phyloP scores from a whole-genome alignment of 768 basidiomycete species.

The Saitozyma sp. region DNA sequence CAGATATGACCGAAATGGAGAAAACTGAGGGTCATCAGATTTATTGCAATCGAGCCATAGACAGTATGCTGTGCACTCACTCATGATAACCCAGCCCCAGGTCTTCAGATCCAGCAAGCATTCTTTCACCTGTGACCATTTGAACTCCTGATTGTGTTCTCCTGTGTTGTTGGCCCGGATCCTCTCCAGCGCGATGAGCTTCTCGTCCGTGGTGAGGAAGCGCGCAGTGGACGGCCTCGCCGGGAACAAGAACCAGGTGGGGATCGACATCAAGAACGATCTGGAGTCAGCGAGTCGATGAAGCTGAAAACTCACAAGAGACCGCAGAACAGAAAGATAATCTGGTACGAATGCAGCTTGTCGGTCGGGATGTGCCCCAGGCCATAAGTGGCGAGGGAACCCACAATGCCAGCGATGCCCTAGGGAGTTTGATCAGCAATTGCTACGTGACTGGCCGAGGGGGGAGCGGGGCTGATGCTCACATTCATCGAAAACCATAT shows the following conservation, averaged over 20 bases:
- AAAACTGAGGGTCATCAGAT: conserved; percentile 11
- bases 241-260: conserved; percentile 40
- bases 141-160: conserved; percentile 34
- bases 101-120: conserved; percentile 55
- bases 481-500: conserved; percentile 54
- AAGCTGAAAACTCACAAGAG: conserved; percentile 32
- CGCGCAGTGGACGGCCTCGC: conserved; percentile 48
- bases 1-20: conserved; percentile 35
- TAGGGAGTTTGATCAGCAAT: no score
- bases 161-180: conserved; percentile 33
- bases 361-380: conserved; percentile 49
- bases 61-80: conserved; percentile 5
- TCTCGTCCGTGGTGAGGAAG: conserved; percentile 39
- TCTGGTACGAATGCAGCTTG: conserved; percentile 52
- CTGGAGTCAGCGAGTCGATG: no score
- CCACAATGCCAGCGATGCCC: conserved; percentile 56
- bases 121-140: conserved; percentile 34
- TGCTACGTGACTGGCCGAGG: no score
- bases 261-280: conserved; percentile 11
- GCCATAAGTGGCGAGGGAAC: conserved; percentile 57
- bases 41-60: not conserved
- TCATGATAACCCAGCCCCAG: conserved; percentile 55
- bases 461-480: no score
- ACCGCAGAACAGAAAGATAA: conserved; percentile 58
- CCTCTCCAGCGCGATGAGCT: conserved; percentile 45